Conservation (phyloP, 1,284 basidiomycete genomes). For the Ganoderma resinaceum region DNA sequence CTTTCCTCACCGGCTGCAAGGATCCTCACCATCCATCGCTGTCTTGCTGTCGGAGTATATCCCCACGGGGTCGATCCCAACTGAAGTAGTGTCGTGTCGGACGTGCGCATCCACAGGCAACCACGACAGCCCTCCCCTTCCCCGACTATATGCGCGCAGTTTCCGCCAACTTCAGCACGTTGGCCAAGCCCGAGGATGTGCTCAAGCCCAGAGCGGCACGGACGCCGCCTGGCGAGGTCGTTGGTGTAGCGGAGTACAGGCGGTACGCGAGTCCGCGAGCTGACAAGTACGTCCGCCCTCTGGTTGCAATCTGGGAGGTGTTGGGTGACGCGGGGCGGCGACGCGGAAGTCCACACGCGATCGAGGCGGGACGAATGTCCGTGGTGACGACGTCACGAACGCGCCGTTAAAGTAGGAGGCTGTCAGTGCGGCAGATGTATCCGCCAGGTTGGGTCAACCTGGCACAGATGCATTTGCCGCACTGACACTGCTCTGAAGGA, state of each 20-base stretch:
- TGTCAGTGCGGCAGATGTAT: conserved; percentile 46
- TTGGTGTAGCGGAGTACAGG: neutral
- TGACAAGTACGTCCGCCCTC: neutral
- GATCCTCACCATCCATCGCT: neutral
- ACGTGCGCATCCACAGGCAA: too few relatives aligned
- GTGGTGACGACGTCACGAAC: conserved; percentile 95
- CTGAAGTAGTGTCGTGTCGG: too few relatives aligned
- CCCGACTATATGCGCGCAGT: neutral
- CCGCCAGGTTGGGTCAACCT: neutral
- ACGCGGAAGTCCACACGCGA: conserved; percentile 88
- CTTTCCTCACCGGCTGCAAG: neutral
- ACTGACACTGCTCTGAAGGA: too few relatives aligned
- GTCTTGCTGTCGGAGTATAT: too few relatives aligned
- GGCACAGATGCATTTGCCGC: neutral
- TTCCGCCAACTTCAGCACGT: neutral
- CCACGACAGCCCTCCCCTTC: neutral
- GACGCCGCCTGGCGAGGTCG: neutral
- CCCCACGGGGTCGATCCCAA: too few relatives aligned
- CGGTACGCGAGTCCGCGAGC: neutral
- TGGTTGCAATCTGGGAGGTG: neutral
- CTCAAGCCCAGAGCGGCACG: too few relatives aligned
- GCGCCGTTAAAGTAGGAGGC: conserved; percentile 80
- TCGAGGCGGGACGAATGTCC: conserved; percentile 48
- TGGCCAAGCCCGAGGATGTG: neutral
- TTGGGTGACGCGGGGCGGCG: neutral